Evolutionary conservation across 2,329 filamentous ascomycete genomes (phyloP).

Genomic region (Colletotrichum neosansevieriae): DNA sequence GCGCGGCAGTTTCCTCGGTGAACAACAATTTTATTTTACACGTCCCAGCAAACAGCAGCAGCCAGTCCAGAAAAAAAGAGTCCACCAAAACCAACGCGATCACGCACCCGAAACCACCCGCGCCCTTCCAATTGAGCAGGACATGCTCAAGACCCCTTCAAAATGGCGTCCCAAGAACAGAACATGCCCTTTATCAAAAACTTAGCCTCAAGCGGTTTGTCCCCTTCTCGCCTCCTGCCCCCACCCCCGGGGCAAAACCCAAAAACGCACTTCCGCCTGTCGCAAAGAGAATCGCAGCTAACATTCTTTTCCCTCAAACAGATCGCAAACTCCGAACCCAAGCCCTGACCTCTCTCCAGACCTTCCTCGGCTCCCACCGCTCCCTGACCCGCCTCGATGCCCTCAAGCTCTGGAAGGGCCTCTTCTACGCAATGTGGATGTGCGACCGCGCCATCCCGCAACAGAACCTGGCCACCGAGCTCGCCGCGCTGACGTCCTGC

Average conservation of each 20-base stretch:
- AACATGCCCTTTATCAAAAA: constrained; percentile 83
- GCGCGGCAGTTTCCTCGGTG: constrained; percentile 40
- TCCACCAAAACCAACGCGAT: background rate
- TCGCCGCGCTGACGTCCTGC: constrained; percentile 71
- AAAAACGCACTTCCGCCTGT: background rate
- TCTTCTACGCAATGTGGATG: constrained; percentile 96
- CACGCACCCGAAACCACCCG: background rate
- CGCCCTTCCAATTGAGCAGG: constrained; percentile 19
- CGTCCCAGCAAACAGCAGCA: constrained; percentile 23
- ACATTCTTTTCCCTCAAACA: constrained; percentile 50
- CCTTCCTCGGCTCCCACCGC: constrained; percentile 76
- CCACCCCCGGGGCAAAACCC: background rate
- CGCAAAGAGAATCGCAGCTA: background rate
- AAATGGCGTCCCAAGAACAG: constrained; percentile 57
- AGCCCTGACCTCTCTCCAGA: constrained; percentile 80
- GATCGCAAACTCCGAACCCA: constrained; percentile 83
- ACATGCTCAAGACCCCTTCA: constrained; percentile 27
- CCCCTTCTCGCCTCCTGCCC: constrained; percentile 18
- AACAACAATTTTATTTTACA: constrained; percentile 40
- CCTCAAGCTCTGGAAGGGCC: constrained; percentile 92
- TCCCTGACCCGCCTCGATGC: constrained; percentile 76
- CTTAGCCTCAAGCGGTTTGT: constrained; percentile 84
- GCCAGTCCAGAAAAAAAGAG: too few species aligned
- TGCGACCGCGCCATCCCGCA: constrained; percentile 90
- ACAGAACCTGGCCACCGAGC: constrained; percentile 82